Conservation (phyloP, 768 basidiomycete species). For the Daedaleopsis nitida region DNA sequence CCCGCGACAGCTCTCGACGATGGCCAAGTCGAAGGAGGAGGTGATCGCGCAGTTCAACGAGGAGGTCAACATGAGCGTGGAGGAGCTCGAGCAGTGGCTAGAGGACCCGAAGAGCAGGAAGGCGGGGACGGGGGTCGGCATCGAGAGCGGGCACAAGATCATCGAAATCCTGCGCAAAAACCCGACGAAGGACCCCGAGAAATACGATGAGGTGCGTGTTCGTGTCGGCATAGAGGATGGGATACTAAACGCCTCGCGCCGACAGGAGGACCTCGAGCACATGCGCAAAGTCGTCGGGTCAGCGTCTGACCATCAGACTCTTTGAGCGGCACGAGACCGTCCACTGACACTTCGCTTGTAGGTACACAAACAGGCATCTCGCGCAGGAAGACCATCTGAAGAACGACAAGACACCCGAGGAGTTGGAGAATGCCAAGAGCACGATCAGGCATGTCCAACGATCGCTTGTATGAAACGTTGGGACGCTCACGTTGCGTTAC, state of each 20-base stretch:
- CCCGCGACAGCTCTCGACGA: conserved; percentile 4
- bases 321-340: not conserved
- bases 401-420: conserved; percentile 32
- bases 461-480: not conserved
- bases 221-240: not conserved
- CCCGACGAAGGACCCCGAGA: conserved; percentile 30
- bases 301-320: not conserved
- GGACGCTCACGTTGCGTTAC: not conserved
- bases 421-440: conserved; percentile 35
- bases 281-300: conserved; percentile 37
- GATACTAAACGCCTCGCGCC: not conserved
- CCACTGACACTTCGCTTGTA: conserved; percentile 1
- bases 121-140: conserved; percentile 35
- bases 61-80: conserved; percentile 34
- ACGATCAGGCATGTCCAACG: conserved; percentile 31
- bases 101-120: conserved; percentile 32
- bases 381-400: conserved; percentile 35
- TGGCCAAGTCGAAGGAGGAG: conserved; percentile 33
- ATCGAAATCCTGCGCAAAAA: conserved; percentile 37
- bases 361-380: conserved; percentile 35
- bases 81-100: conserved; percentile 37
- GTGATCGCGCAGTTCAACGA: conserved; percentile 34
- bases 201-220: conserved; percentile 31
- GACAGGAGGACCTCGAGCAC: conserved; percentile 34
- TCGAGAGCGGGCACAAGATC: conserved; percentile 37